phyloP scores from a whole-genome alignment of 176 grass and related monocot genomes.

The Carex littledalei region DNA sequence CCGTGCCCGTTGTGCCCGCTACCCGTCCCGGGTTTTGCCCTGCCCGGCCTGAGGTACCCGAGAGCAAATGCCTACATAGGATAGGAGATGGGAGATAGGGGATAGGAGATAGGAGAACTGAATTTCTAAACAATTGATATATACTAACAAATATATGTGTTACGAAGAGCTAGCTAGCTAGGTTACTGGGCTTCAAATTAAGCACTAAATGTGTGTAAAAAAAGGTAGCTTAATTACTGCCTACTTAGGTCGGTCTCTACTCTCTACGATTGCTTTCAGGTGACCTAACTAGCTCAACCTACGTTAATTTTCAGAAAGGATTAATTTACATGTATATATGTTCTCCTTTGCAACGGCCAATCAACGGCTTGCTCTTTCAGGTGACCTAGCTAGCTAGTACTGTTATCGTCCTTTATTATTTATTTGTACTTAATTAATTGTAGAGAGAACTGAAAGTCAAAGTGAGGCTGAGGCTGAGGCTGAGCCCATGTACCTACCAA shows the following conservation, averaged over 20 bases:
- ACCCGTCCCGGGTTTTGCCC: no score
- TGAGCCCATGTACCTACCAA: neutral
- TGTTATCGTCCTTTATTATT: neutral
- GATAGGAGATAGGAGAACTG: no score
- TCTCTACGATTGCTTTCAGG: constrained; percentile 1
- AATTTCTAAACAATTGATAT: no score
- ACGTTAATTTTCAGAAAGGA: neutral
- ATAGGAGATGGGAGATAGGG: neutral
- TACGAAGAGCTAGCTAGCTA: neutral
- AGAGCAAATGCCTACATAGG: no score
- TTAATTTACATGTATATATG: no score
- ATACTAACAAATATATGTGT: neutral
- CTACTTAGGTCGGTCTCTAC: neutral
- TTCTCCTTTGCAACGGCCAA: neutral
- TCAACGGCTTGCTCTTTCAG: neutral
- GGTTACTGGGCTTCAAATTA: neutral
- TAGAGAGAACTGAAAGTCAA: neutral
- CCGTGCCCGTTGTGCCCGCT: no score
- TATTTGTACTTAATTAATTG: no score
- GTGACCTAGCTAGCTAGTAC: no score
- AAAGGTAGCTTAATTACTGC: no score
- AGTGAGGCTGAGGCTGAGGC: neutral
- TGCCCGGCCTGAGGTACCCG: no score
- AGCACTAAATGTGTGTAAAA: neutral
- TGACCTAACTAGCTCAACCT: neutral